Evolutionary conservation across 345 rosid genomes (phyloP).

Genomic region (Citrus mangshanensis): DNA sequence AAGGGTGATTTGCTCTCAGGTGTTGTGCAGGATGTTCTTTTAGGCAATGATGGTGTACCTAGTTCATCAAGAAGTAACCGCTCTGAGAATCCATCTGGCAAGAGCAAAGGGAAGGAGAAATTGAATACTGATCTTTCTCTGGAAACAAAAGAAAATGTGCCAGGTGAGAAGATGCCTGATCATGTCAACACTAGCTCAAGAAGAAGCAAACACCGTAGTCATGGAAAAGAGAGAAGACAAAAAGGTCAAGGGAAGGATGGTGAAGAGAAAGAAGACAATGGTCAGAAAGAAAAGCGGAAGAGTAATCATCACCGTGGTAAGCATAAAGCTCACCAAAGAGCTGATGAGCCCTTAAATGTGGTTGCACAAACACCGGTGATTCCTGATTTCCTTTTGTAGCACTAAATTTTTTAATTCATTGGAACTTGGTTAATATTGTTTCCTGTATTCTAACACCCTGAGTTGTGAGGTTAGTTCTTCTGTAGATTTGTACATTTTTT

Average conservation of each 20-base stretch:
- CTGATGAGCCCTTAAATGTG: slow-evolving; percentile 30
- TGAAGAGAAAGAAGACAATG: slow-evolving; percentile 34
- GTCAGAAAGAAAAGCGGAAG: slow-evolving; percentile 43
- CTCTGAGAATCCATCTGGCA: slow-evolving; percentile 31
- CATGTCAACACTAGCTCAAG: slow-evolving; percentile 44
- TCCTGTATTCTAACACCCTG: slow-evolving; percentile 6
- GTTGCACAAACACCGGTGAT: slow-evolving; percentile 39
- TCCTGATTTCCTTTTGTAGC: slow-evolving; percentile 82
- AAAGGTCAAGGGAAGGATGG: slow-evolving; percentile 35
- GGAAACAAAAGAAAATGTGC: slow-evolving; percentile 35
- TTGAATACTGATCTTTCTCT: slow-evolving; percentile 25
- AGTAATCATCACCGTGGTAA: slow-evolving; percentile 44
- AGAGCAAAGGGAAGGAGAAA: slow-evolving; percentile 66
- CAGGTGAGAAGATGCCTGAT: slow-evolving; percentile 26
- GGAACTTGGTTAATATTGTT: slow-evolving; percentile 9
- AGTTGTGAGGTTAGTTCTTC: slow-evolving; percentile 20
- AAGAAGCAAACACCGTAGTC: slow-evolving; percentile 46
- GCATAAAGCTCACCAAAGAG: slow-evolving; percentile 52
- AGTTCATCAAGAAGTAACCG: slow-evolving; percentile 27
- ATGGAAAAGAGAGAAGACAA: slow-evolving; percentile 46
- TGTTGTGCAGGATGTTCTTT: slow-evolving; percentile 67
- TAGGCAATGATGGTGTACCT: slow-evolving; percentile 38
- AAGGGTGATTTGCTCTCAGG: slow-evolving; percentile 56
- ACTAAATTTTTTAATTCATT: not conserved
- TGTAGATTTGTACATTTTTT: slow-evolving; percentile 20